A percentile compares a stretch with the other conserved stretches of the same genome.
Conservation (phyloP, 2,329 filamentous ascomycete genomes). For the Drechmeria coniospora region DNA sequence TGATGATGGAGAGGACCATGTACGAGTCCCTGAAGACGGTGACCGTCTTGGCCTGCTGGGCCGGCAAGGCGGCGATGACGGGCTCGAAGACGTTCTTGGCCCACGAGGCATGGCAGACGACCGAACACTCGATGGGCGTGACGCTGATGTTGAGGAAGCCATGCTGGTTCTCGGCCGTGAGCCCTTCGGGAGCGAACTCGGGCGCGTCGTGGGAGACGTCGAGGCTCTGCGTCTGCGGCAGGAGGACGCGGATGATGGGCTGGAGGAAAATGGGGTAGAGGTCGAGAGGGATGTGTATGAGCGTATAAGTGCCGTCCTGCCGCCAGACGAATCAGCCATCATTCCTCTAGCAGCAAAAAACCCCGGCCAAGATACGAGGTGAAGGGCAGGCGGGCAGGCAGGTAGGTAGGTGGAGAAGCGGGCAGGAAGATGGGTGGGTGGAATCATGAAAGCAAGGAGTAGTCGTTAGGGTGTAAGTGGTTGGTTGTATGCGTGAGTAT, state of each 20-base stretch:
- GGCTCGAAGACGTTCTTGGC: conserved; percentile 63
- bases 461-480: too few relatives aligned
- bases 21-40: conserved; percentile 73
- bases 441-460: too few relatives aligned
- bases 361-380: too few relatives aligned
- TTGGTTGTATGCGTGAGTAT: too few relatives aligned
- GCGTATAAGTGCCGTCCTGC: conserved; percentile 75
- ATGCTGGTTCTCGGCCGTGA: conserved; percentile 42
- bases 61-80: conserved; percentile 47
- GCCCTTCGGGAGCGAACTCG: conserved; percentile 26
- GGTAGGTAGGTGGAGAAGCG: too few relatives aligned
- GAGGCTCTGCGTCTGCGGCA: conserved; percentile 42
- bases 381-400: too few relatives aligned
- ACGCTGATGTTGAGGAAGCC: conserved; percentile 88
- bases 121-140: conserved; percentile 81
- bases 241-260: conserved; percentile 70
- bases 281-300: conserved; percentile 78
- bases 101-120: conserved; percentile 70
- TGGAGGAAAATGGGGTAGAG: conserved; percentile 69
- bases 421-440: too few relatives aligned
- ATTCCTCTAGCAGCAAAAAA: too few relatives aligned
- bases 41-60: conserved; percentile 35
- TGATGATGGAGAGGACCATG: conserved; percentile 77
- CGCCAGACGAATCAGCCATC: too few relatives aligned
- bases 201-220: conserved; percentile 19